phyloP scores from a whole-genome alignment of 106 monocot species.

The Alisma plantagoaquatica region DNA sequence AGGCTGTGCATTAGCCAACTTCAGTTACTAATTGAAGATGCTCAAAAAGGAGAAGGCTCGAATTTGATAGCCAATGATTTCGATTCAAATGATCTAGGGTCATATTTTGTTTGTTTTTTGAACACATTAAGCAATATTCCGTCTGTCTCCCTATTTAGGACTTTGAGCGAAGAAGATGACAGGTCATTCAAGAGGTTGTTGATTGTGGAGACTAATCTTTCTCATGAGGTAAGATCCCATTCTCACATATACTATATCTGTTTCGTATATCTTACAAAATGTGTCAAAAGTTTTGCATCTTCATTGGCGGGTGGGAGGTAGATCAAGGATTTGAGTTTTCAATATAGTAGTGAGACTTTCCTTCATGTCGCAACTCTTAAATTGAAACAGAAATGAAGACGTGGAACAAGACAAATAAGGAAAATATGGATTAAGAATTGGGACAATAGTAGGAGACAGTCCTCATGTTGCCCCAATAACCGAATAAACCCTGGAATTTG shows the following conservation, averaged over 20 bases:
- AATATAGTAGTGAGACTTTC: too few relatives aligned
- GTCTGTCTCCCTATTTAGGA: constrained; percentile 75
- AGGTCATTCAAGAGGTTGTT: constrained; percentile 71
- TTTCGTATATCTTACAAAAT: too few relatives aligned
- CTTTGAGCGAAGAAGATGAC: constrained; percentile 61
- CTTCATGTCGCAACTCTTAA: too few relatives aligned
- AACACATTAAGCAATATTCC: constrained; percentile 75
- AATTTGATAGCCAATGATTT: constrained; percentile 8
- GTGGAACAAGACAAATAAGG: too few relatives aligned
- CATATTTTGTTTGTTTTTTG: constrained; percentile 68
- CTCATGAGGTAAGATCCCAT: constrained; percentile 40
- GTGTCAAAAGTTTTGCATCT: too few relatives aligned
- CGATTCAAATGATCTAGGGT: constrained; percentile 70
- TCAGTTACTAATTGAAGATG: constrained; percentile 84
- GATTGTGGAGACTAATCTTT: constrained; percentile 52
- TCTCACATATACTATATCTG: background rate
- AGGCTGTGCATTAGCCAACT: constrained; percentile 74
- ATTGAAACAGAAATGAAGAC: too few relatives aligned
- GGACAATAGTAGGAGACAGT: too few relatives aligned
- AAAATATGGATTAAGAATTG: too few relatives aligned
- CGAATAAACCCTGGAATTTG: too few relatives aligned
- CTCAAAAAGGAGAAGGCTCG: constrained; percentile 55
- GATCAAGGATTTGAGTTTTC: too few relatives aligned
- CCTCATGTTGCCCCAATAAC: too few relatives aligned
- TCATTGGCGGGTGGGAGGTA: too few relatives aligned